Conservation (phyloP, 306 rosid species). For the Glycine soja region DNA sequence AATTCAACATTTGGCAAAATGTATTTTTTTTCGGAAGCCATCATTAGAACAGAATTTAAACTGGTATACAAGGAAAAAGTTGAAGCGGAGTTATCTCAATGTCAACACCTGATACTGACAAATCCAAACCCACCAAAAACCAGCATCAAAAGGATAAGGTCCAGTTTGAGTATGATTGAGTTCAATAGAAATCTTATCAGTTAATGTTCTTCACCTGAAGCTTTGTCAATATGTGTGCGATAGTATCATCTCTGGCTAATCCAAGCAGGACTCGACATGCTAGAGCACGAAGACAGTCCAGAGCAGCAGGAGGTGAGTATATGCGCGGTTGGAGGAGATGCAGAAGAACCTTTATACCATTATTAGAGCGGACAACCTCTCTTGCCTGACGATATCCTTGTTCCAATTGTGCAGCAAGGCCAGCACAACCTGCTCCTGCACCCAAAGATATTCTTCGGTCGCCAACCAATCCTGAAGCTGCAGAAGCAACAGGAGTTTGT, state of each 20-base stretch:
- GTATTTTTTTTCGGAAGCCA: not conserved
- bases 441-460: slow-evolving; percentile 95
- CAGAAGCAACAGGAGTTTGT: slow-evolving; percentile 67
- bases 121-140: slow-evolving; percentile 31
- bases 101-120: not conserved
- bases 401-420: slow-evolving; percentile 91
- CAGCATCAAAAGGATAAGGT: slow-evolving; percentile 1
- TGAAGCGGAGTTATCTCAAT: not conserved
- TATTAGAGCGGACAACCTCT: slow-evolving; percentile 89
- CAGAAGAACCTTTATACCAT: slow-evolving; percentile 94
- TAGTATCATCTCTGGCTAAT: slow-evolving; percentile 91
- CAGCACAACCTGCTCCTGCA: slow-evolving; percentile 94
- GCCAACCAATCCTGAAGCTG: slow-evolving; percentile 90
- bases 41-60: not conserved
- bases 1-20: slow-evolving; percentile 9
- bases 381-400: slow-evolving; percentile 94
- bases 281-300: slow-evolving; percentile 96
- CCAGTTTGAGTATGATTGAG: not conserved
- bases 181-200: not conserved
- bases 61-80: not conserved
- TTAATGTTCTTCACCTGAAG: slow-evolving; percentile 74
- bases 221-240: slow-evolving; percentile 95
- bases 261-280: slow-evolving; percentile 97
- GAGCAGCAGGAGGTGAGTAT: slow-evolving; percentile 89
- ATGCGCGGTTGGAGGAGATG: slow-evolving; percentile 90